A percentile compares a stretch with the other conserved stretches of the same genome.
phyloP scores from a whole-genome alignment of 768 basidiomycete species.

The Leucocoprinus sp. region DNA sequence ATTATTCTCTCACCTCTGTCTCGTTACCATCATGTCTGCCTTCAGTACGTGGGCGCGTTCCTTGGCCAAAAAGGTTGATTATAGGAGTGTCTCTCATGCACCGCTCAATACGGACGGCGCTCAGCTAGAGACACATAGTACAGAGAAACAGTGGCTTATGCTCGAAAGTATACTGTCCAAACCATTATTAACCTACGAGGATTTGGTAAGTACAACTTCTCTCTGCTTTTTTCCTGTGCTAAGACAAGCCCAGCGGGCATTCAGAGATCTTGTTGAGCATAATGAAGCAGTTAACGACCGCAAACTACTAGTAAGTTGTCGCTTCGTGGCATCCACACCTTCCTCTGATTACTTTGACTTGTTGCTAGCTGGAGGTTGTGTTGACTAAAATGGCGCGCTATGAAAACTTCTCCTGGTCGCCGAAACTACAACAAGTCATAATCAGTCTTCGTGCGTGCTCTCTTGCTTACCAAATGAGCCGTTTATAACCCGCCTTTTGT shows the following conservation, averaged over 20 bases:
- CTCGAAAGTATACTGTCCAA: slow-evolving; percentile 22
- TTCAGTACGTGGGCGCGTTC: slow-evolving; percentile 13
- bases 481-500: slow-evolving; percentile 12
- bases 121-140: slow-evolving; percentile 14
- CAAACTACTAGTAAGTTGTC: slow-evolving; percentile 41
- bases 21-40: slow-evolving; percentile 15
- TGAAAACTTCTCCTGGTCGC: slow-evolving; percentile 22
- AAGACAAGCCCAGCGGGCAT: slow-evolving; percentile 31
- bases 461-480: slow-evolving; percentile 8
- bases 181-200: slow-evolving; percentile 19
- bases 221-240: not conserved
- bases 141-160: slow-evolving; percentile 21
- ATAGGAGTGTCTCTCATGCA: slow-evolving; percentile 15
- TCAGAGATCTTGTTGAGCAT: slow-evolving; percentile 39
- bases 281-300: slow-evolving; percentile 46
- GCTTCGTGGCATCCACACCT: not conserved
- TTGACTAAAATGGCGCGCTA: slow-evolving; percentile 53
- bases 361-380: slow-evolving; percentile 52
- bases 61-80: slow-evolving; percentile 21
- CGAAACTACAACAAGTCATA: slow-evolving; percentile 37
- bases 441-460: slow-evolving; percentile 47
- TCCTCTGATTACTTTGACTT: slow-evolving; percentile 8
- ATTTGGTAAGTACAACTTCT: slow-evolving; percentile 22
- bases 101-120: slow-evolving; percentile 30
- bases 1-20: slow-evolving; percentile 9